Base-by-base conservation (phyloP, 306 rosid genomes). In the Trichosanthes truncata region DNA sequence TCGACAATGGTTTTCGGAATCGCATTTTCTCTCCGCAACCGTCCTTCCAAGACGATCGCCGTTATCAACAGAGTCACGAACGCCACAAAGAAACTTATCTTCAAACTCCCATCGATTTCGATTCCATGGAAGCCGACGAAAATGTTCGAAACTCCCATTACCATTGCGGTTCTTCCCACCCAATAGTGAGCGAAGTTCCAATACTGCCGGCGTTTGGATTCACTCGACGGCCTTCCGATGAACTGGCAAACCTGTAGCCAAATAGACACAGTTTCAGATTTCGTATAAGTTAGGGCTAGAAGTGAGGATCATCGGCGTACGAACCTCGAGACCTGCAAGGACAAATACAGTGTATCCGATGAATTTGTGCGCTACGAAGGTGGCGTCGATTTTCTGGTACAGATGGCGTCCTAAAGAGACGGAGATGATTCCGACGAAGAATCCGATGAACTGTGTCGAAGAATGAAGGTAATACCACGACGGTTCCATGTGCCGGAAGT, bases 391-490 rank as follows among this genome's bases (percentile, higher is more conserved):
- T 73, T 15, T 48, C 0, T 26, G 3, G 25, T 73, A 73, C 7
- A 73, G 41, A 25, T 14, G 6, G 41, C 25, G 78, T 26, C 78
- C 78, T 1, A 73, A 1, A 8, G 60, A 15, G 60, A 73, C 26
- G 25, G 78, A 48, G 25, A 73, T 26, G 14, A 73, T 14, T 14
- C 78, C 78, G 11, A 73, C 3, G 55, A 73, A 29, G 78, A 76
- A 76, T 2, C 83, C 83, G 31, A 74, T 3, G 66, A 73, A 73
- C 29, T 81, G 83, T 43, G 65, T 33, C 6, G 80, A 60, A 15
- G 79, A 72, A 74, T 81, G 83, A 61, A 81, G 29, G 62, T 74
- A 81, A 41, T 72, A 81, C 80, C 83, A 81, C 0, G 14, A 2
- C 9, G 83, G 74, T 11, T 81, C 75, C 5, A 18, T 1, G 5